Percentiles rank a stretch among this genome's conserved stretches.
These are phyloP conservation scores for Malus hybrid DNA, from an alignment of 331 rosid genomes.

Conservation along the genomic window DNA sequence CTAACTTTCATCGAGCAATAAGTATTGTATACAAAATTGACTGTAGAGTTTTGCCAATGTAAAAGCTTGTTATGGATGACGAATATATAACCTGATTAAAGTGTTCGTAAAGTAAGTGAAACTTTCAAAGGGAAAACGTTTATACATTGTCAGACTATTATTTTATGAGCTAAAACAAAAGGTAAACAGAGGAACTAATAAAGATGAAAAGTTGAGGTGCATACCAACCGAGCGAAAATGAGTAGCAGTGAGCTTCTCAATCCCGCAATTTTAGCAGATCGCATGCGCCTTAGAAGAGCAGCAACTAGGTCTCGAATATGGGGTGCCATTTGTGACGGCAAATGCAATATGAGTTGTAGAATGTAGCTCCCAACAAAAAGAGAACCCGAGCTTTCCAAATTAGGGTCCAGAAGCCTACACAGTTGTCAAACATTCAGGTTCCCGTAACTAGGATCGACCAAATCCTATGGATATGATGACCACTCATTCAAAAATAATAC, in stretches of 20 bases:
- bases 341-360: conserved; percentile 87
- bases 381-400: conserved; percentile 92
- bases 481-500: background rate
- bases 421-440: conserved; percentile 18
- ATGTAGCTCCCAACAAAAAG: conserved; percentile 88
- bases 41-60: background rate
- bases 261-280: conserved; percentile 64
- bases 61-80: background rate
- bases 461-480: background rate
- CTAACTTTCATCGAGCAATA: background rate
- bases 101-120: background rate
- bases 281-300: conserved; percentile 87
- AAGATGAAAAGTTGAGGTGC: background rate
- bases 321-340: conserved; percentile 75
- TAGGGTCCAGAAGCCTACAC: conserved; percentile 78
- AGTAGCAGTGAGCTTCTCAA: conserved; percentile 75
- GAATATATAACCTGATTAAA: background rate
- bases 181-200: background rate
- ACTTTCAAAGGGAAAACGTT: background rate
- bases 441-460: background rate
- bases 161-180: background rate
- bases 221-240: conserved; percentile 87
- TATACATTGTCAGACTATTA: background rate
- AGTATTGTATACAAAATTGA: background rate
- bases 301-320: conserved; percentile 76